phyloP scores from a whole-genome alignment of 768 basidiomycete species.

The Favolaschia claudopus region DNA sequence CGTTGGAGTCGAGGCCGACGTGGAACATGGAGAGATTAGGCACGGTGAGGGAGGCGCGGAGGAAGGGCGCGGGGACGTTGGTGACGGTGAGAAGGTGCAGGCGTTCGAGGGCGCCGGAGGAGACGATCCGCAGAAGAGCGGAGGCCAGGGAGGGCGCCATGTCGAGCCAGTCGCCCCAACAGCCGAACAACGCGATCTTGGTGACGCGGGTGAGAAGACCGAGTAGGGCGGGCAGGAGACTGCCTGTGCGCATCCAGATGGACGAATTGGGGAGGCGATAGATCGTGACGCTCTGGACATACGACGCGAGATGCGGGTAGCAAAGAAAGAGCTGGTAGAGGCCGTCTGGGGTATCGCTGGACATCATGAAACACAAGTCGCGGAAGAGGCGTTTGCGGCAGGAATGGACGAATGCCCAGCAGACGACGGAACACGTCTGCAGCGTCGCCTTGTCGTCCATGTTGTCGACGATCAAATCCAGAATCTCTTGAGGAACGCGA shows the following conservation, averaged over 20 bases:
- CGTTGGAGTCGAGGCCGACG: not conserved
- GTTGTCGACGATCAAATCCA: constrained; percentile 37
- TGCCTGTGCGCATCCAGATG: constrained; percentile 10
- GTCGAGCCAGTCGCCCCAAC: constrained; percentile 21
- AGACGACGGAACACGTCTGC: constrained; percentile 35
- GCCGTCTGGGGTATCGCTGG: not conserved
- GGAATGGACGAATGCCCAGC: constrained; percentile 31
- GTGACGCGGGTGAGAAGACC: constrained; percentile 1
- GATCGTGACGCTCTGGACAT: constrained; percentile 16
- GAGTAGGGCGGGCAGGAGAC: constrained; percentile 13
- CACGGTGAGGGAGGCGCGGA: not conserved
- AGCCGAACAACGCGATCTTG: constrained; percentile 11
- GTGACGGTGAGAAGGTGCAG: constrained; percentile 16
- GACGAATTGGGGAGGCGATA: constrained; percentile 7
- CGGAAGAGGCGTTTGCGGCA: constrained; percentile 36
- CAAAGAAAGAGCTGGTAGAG: constrained; percentile 1
- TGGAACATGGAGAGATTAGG: constrained; percentile 15
- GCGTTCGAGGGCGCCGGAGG: not conserved
- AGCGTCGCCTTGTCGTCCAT: constrained; percentile 31
- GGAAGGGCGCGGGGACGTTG: constrained; percentile 7
- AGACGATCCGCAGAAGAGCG: not conserved
- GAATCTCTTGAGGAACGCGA: constrained; percentile 35
- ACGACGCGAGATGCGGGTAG: not conserved
- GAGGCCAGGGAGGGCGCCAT: not conserved
- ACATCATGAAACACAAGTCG: constrained; percentile 5